These are phyloP conservation scores for Camellia japonica DNA, from an alignment of 148 eudicot species.

Conservation along the genomic window DNA sequence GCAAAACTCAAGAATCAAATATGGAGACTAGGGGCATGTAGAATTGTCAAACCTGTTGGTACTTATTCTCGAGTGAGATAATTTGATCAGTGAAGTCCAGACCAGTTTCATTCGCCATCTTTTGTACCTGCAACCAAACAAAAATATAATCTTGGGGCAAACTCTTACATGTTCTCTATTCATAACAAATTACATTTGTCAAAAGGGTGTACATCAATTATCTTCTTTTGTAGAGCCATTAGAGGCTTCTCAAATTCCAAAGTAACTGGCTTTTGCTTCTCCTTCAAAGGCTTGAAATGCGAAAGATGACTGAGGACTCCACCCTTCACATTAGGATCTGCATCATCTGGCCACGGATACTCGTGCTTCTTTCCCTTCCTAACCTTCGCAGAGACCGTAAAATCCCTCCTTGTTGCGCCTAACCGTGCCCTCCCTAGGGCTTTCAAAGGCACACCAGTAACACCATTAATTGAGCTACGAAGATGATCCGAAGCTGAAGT, in stretches of 20 bases:
- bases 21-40: not conserved
- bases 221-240: constrained; percentile 53
- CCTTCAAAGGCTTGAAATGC: constrained; percentile 73
- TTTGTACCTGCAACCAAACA: constrained; percentile 55
- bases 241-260: constrained; percentile 68
- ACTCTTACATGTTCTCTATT: not conserved
- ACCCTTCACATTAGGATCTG: constrained; percentile 72
- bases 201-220: constrained; percentile 52
- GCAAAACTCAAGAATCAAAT: not conserved
- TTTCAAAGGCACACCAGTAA: constrained; percentile 56
- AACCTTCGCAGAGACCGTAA: constrained; percentile 43
- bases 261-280: constrained; percentile 75
- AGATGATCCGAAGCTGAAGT: constrained; percentile 63
- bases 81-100: constrained; percentile 82
- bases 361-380: constrained; percentile 79
- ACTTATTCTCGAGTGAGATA: constrained; percentile 60
- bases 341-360: constrained; percentile 78
- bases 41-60: constrained; percentile 57
- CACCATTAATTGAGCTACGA: constrained; percentile 48
- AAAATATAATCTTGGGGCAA: not conserved
- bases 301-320: constrained; percentile 72
- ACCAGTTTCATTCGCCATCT: constrained; percentile 91
- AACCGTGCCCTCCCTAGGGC: constrained; percentile 50
- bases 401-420: constrained; percentile 29
- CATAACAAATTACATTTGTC: not conserved